Evolutionary conservation across 2,329 filamentous ascomycete species (phyloP).

Genomic region (Penicillium sp.): DNA sequence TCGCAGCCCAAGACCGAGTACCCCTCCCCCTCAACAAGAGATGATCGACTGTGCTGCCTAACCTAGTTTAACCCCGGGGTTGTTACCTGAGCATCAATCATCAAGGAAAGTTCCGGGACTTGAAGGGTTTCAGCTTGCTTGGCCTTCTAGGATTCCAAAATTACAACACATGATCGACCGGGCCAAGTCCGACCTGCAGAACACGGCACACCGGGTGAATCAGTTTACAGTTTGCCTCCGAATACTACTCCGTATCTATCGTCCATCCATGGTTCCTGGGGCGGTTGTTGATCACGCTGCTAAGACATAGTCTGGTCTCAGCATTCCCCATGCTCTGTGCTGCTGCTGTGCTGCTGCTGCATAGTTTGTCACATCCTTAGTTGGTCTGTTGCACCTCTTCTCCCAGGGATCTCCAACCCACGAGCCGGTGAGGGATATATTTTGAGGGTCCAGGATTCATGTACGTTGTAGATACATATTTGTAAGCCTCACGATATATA

Average conservation of each 20-base stretch:
- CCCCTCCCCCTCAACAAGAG: too few species aligned
- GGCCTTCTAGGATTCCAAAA: background rate
- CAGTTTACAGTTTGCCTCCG: too few species aligned
- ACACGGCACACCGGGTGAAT: background rate
- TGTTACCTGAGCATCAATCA: background rate
- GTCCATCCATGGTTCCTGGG: background rate
- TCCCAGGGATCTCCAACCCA: background rate
- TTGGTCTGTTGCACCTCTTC: background rate
- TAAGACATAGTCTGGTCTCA: background rate
- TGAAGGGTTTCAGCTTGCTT: background rate
- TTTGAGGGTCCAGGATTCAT: background rate
- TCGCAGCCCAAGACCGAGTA: background rate
- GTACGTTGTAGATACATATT: background rate
- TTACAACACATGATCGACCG: background rate
- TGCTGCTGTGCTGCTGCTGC: background rate
- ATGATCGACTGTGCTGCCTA: background rate
- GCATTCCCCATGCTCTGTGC: background rate
- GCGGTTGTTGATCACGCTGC: background rate
- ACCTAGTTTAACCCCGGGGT: background rate
- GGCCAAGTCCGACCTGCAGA: constrained; percentile 3
- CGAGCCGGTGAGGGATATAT: background rate
- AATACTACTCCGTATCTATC: too few species aligned
- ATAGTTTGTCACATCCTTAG: background rate
- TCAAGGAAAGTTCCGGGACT: background rate
- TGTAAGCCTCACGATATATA: background rate